Evolutionary conservation across 495 filamentous ascomycete species (phyloP).

Genomic region (Lophiostoma macrostomum): DNA sequence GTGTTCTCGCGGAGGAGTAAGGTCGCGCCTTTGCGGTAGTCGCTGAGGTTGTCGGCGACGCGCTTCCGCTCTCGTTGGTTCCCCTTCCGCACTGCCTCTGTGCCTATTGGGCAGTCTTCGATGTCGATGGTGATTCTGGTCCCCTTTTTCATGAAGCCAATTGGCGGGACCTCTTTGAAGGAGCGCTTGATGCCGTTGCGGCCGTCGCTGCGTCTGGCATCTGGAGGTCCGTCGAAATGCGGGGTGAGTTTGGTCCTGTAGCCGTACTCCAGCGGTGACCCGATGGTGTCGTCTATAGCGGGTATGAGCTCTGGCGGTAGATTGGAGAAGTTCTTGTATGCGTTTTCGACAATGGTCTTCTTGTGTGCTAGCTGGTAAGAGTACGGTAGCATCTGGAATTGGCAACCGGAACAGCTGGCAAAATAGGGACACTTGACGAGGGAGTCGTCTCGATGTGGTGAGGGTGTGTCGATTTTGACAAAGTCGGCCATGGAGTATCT

Average conservation of each 20-base stretch:
- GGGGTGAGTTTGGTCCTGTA: constrained; percentile 97
- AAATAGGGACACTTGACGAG: constrained; percentile 83
- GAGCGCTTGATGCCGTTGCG: constrained; percentile 44
- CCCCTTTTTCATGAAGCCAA: constrained; percentile 88
- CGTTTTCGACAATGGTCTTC: constrained; percentile 80
- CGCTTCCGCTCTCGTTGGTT: constrained; percentile 69
- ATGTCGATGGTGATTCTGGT: constrained; percentile 76
- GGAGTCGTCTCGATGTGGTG: constrained; percentile 71
- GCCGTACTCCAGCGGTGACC: constrained; percentile 81
- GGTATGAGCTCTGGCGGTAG: constrained; percentile 74
- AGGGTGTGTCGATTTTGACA: constrained; percentile 68
- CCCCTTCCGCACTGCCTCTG: constrained; percentile 73
- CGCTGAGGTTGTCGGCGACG: constrained; percentile 64
- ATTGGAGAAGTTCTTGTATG: constrained; percentile 85
- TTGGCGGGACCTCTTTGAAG: constrained; percentile 62
- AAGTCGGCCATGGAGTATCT: constrained; percentile 75
- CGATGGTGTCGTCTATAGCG: constrained; percentile 75
- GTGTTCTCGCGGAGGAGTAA: constrained; percentile 86
- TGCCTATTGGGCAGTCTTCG: constrained; percentile 95
- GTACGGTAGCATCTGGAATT: constrained; percentile 96
- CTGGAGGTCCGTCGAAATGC: constrained; percentile 76
- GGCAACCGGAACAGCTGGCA: constrained; percentile 80
- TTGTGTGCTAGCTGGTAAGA: constrained; percentile 80
- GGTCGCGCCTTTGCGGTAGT: constrained; percentile 79
- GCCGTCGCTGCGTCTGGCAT: constrained; percentile 44